Evolutionary conservation across 352 stramenopile species (phyloP).

Genomic region (Phytophthora palmivora): DNA sequence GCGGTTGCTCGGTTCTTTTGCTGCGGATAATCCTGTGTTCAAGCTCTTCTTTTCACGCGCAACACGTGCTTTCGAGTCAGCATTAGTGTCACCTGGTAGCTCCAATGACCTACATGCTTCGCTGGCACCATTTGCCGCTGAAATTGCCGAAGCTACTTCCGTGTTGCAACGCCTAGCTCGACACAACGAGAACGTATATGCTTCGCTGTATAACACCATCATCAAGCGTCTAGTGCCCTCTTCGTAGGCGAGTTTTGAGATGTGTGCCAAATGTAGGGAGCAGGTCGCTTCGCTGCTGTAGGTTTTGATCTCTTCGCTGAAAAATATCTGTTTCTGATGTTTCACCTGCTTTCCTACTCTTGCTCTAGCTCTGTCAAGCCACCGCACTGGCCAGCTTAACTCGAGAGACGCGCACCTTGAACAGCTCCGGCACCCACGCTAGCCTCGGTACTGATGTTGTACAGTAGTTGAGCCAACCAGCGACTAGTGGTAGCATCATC

Average conservation of each 20-base stretch:
- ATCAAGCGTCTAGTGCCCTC: slow-evolving; percentile 50
- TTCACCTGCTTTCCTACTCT: slow-evolving; percentile 11
- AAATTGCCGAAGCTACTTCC: slow-evolving; percentile 45
- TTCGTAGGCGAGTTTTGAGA: slow-evolving; percentile 26
- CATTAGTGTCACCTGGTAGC: slow-evolving; percentile 27
- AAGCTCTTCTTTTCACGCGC: slow-evolving; percentile 61
- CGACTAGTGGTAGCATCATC: slow-evolving; percentile 97
- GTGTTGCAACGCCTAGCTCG: slow-evolving; percentile 53
- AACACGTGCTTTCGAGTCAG: slow-evolving; percentile 34
- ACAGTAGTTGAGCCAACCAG: slow-evolving; percentile 96
- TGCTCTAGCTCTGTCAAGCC: slow-evolving; percentile 6
- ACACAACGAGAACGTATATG: slow-evolving; percentile 77
- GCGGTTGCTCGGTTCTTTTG: slow-evolving; percentile 52
- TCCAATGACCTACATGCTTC: slow-evolving; percentile 52
- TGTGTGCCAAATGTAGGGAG: neutral
- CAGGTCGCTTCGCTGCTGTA: slow-evolving; percentile 9
- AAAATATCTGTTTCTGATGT: slow-evolving; percentile 27
- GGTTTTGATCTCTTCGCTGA: slow-evolving; percentile 26
- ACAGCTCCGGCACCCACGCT: slow-evolving; percentile 31
- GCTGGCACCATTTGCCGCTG: slow-evolving; percentile 51
- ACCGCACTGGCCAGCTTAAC: slow-evolving; percentile 30
- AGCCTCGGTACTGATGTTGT: slow-evolving; percentile 82
- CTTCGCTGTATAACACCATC: slow-evolving; percentile 69
- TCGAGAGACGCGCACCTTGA: slow-evolving; percentile 40
- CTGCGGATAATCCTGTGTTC: slow-evolving; percentile 63